Conservation (phyloP, 208 protist genomes). For the Acanthamoeba comandoni region DNA sequence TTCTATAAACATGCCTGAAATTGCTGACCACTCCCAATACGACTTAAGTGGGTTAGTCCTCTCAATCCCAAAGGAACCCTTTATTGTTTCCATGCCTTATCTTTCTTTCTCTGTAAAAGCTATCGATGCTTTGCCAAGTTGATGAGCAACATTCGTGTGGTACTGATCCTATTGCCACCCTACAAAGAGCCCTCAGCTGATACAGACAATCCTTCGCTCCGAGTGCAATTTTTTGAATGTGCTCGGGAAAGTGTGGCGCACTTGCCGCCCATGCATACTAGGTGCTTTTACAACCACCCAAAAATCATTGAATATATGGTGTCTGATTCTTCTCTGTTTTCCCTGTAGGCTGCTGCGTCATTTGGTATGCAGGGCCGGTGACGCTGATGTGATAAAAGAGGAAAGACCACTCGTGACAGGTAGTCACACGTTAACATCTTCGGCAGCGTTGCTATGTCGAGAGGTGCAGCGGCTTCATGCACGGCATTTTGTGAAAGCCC, state of each 20-base stretch:
- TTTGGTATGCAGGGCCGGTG: neutral
- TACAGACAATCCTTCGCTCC: constrained; percentile 32
- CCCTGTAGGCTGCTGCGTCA: neutral
- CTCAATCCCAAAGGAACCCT: neutral
- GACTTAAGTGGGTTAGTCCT: neutral
- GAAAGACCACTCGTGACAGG: constrained; percentile 21
- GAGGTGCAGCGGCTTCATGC: constrained; percentile 50
- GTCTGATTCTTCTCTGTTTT: too few species aligned
- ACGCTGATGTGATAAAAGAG: constrained; percentile 12
- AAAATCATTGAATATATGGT: too few species aligned
- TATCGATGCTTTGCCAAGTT: constrained; percentile 71
- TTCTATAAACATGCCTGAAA: neutral
- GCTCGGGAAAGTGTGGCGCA: constrained; percentile 52
- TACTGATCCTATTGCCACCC: constrained; percentile 58
- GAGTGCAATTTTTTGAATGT: constrained; percentile 62
- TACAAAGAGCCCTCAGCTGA: constrained; percentile 20
- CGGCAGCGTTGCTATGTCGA: constrained; percentile 18
- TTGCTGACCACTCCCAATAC: constrained; percentile 4
- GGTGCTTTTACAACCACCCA: neutral
- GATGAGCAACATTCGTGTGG: constrained; percentile 67
- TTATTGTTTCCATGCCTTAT: too few species aligned
- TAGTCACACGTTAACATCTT: constrained; percentile 34
- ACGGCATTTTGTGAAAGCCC: constrained; percentile 62
- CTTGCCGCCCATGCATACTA: constrained; percentile 36
- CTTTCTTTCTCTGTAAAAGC: neutral